phyloP scores from a whole-genome alignment of 202 grass and related monocot genomes.

The Brachypodium distachyon region DNA sequence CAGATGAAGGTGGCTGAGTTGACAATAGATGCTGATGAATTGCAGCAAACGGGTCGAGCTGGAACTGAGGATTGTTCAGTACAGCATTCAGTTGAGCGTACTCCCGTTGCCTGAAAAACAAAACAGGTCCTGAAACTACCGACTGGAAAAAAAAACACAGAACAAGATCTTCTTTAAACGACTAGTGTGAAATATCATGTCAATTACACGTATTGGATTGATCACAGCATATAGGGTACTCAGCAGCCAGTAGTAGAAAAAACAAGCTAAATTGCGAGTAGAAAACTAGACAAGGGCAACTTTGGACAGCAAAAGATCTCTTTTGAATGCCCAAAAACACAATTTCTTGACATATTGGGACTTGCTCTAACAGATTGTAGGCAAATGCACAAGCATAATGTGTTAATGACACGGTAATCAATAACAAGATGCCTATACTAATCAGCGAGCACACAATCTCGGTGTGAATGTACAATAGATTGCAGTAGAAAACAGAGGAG shows the following conservation, averaged over 20 bases:
- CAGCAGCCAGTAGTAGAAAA: background rate
- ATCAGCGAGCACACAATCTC: too few relatives aligned
- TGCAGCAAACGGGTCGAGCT: constrained; percentile 23
- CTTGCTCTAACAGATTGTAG: too few relatives aligned
- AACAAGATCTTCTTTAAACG: background rate
- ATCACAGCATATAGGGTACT: background rate
- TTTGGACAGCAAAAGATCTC: background rate
- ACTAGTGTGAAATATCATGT: background rate
- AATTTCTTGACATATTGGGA: background rate
- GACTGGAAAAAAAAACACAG: background rate
- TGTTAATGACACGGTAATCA: too few relatives aligned
- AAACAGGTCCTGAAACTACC: background rate
- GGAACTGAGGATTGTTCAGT: constrained; percentile 30
- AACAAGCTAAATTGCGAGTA: background rate
- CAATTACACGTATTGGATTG: constrained; percentile 23
- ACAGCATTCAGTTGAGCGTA: constrained; percentile 36
- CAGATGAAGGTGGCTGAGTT: constrained; percentile 26
- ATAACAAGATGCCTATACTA: too few relatives aligned
- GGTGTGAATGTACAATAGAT: too few relatives aligned
- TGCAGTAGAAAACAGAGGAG: too few relatives aligned
- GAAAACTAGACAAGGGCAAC: too few relatives aligned
- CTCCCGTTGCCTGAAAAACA: constrained; percentile 25
- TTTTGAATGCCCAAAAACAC: background rate
- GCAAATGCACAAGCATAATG: too few relatives aligned
- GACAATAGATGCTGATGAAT: constrained; percentile 47